These are phyloP conservation scores for Rhizomucor miehei DNA, from an alignment of 371 early-diverging fungal species.

Conservation along the genomic window DNA sequence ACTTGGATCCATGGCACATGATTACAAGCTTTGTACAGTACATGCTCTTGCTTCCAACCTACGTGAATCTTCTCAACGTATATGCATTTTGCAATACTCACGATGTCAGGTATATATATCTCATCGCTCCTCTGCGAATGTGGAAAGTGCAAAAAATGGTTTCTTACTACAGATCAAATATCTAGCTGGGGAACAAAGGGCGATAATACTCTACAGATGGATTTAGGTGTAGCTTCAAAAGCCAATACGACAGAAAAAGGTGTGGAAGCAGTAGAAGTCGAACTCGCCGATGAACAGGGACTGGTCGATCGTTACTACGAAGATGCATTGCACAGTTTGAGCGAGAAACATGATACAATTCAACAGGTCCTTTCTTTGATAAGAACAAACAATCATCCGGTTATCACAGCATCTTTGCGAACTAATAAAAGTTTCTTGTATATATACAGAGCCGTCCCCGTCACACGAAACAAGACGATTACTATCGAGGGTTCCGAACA, in stretches of 20 bases:
- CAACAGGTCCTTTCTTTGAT: too few species aligned
- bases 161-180: neutral
- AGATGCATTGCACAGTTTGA: constrained; percentile 55
- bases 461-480: constrained; percentile 73
- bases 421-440: neutral
- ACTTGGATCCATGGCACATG: constrained; percentile 69
- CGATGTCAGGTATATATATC: constrained; percentile 56
- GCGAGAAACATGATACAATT: constrained; percentile 32
- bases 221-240: constrained; percentile 57
- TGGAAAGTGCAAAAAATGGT: neutral
- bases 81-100: constrained; percentile 75
- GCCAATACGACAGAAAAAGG: constrained; percentile 33
- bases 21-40: constrained; percentile 65
- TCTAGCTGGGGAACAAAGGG: constrained; percentile 94
- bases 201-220: constrained; percentile 57
- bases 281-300: constrained; percentile 62
- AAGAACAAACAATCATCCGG: constrained; percentile 4
- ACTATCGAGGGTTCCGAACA: constrained; percentile 86
- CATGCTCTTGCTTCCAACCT: constrained; percentile 59
- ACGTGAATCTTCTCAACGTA: constrained; percentile 63
- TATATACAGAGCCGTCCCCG: constrained; percentile 32
- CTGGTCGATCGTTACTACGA: constrained; percentile 75
- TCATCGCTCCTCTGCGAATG: too few species aligned
- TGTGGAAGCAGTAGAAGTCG: constrained; percentile 47
- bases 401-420: neutral